Conservation (phyloP, 495 filamentous ascomycete species). For the Neurospora africana region DNA sequence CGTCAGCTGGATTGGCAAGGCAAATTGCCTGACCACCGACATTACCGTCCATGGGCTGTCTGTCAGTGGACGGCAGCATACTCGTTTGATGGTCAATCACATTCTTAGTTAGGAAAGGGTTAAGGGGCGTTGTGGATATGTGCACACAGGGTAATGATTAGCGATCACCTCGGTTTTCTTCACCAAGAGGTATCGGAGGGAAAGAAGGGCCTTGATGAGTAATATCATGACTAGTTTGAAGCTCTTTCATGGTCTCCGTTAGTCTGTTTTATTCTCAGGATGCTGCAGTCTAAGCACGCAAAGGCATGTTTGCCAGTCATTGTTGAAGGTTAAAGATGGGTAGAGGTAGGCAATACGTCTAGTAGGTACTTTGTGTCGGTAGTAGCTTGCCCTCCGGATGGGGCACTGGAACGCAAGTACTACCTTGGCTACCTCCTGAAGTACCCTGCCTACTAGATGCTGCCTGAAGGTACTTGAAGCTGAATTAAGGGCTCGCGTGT, state of each 20-base stretch:
- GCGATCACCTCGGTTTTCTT: not conserved
- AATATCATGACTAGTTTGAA: not conserved
- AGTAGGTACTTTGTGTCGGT: not conserved
- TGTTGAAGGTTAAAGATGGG: not conserved
- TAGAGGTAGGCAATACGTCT: not conserved
- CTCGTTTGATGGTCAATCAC: not conserved
- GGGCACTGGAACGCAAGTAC: not conserved
- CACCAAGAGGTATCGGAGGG: not conserved
- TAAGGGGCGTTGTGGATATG: not conserved
- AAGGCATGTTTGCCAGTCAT: not conserved
- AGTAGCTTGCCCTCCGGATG: not conserved
- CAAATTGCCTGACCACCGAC: not conserved
- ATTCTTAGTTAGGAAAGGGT: not conserved
- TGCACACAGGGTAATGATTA: not conserved
- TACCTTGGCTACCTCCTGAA: not conserved
- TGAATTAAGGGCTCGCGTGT: not conserved
- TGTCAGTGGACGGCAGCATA: not conserved
- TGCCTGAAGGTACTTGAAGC: not conserved
- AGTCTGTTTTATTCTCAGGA: not conserved
- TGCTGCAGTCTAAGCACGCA: not conserved
- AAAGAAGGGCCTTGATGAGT: not conserved
- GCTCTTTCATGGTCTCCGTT: not conserved
- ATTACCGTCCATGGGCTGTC: not conserved
- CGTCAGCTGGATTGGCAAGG: not conserved
- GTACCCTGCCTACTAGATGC: not conserved